Conservation (phyloP, 192 early-diverging fungal species). For the Spizellomyces sp. region DNA sequence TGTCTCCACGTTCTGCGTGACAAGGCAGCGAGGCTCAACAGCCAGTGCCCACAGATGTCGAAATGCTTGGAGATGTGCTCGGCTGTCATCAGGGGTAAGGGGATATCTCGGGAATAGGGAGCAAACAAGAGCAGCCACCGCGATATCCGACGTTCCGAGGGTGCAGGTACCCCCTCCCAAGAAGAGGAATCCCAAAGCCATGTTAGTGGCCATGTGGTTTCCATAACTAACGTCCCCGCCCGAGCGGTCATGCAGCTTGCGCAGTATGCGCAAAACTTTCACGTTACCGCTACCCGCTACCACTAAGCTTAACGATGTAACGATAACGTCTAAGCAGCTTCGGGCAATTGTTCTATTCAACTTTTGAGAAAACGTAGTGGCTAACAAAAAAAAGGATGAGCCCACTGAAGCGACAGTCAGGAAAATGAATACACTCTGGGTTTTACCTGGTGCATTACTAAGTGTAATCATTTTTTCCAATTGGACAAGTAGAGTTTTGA, state of each 20-base stretch:
- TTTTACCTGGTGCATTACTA: too few relatives aligned
- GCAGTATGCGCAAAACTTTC: slow-evolving; percentile 60
- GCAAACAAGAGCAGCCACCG: slow-evolving; percentile 69
- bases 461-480: too few relatives aligned
- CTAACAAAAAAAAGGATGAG: slow-evolving; percentile 30
- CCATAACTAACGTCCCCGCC: slow-evolving; percentile 64
- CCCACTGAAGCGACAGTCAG: too few relatives aligned
- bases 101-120: slow-evolving; percentile 72
- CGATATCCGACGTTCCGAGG: slow-evolving; percentile 61
- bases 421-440: too few relatives aligned
- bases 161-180: slow-evolving; percentile 67
- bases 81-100: slow-evolving; percentile 53
- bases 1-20: slow-evolving; percentile 67
- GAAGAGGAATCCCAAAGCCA: slow-evolving; percentile 81
- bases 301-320: slow-evolving; percentile 66
- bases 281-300: slow-evolving; percentile 82
- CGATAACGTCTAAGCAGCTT: slow-evolving; percentile 70
- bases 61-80: slow-evolving; percentile 69
- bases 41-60: slow-evolving; percentile 83
- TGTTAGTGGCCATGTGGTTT: slow-evolving; percentile 68
- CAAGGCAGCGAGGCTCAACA: slow-evolving; percentile 66
- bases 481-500: slow-evolving; percentile 9
- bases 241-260: slow-evolving; percentile 52
- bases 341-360: slow-evolving; percentile 65
- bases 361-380: slow-evolving; percentile 56